Percentiles rank a stretch among this genome's conserved stretches.
Conservation (phyloP, 768 basidiomycete genomes). For the Mycena chlorophos region DNA sequence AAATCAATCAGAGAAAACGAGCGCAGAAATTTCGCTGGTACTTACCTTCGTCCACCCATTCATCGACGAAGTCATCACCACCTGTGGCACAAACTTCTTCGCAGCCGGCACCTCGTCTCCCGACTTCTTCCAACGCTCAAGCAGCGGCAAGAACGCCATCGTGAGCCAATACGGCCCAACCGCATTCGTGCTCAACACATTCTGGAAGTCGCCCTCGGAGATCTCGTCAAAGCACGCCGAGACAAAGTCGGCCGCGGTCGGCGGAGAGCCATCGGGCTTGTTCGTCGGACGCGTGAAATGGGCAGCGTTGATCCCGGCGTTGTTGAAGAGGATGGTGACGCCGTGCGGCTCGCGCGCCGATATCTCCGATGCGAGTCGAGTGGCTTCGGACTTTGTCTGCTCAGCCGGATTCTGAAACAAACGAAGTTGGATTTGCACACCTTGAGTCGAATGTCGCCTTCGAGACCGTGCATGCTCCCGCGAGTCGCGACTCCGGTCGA, state of each 20-base stretch:
- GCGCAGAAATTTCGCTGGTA: too few species aligned
- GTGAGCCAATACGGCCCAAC: constrained; percentile 53
- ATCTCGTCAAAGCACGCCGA: background rate
- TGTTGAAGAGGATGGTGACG: background rate
- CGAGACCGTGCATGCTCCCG: too few species aligned
- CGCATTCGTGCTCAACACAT: background rate
- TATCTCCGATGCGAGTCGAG: background rate
- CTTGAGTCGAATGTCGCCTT: background rate
- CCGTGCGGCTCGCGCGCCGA: too few species aligned
- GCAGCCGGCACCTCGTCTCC: constrained; percentile 24
- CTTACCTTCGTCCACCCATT: constrained; percentile 52
- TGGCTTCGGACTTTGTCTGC: background rate
- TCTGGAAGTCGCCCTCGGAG: background rate
- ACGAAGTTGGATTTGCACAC: background rate
- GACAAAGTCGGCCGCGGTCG: background rate
- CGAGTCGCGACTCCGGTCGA: too few species aligned
- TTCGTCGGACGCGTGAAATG: too few species aligned
- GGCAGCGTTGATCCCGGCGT: background rate
- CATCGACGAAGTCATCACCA: constrained; percentile 54
- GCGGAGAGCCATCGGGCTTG: background rate
- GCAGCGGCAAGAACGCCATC: constrained; percentile 55
- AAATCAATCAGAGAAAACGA: background rate
- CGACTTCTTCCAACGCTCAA: constrained; percentile 46
- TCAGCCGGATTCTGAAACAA: background rate
- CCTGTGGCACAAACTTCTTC: constrained; percentile 44